phyloP scores from a whole-genome alignment of 2,329 filamentous ascomycete species.

The Tolypocladium capitatum region DNA sequence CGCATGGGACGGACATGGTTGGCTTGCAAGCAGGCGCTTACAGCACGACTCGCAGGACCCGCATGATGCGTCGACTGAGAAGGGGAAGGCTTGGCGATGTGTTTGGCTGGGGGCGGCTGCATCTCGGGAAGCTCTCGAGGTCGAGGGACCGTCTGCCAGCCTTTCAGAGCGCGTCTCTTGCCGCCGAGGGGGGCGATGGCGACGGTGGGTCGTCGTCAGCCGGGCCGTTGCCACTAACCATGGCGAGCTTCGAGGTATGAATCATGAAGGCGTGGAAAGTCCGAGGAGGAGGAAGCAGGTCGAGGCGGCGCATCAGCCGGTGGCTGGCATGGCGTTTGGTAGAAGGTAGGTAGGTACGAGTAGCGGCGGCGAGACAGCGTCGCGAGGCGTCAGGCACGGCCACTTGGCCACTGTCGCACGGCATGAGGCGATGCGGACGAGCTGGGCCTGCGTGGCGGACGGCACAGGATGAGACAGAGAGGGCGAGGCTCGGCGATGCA shows the following conservation, averaged over 20 bases:
- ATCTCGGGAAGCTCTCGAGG: constrained; percentile 9
- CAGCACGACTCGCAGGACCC: neutral
- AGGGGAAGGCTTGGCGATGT: constrained; percentile 4
- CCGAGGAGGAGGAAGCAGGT: neutral
- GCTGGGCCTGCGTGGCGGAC: constrained; percentile 1
- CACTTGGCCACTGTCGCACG: neutral
- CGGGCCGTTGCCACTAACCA: neutral
- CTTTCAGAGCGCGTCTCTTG: constrained; percentile 26
- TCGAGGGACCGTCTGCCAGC: constrained; percentile 10
- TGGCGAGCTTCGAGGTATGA: neutral
- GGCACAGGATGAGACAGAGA: constrained; percentile 1
- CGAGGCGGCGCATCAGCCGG: neutral
- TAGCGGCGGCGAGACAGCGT: neutral
- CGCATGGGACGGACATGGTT: neutral
- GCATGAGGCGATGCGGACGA: constrained; percentile 4
- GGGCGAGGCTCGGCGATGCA: neutral
- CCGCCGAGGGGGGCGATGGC: constrained; percentile 19
- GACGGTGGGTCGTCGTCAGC: constrained; percentile 8
- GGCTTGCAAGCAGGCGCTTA: constrained; percentile 5
- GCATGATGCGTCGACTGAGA: neutral
- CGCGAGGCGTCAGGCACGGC: constrained; percentile 1
- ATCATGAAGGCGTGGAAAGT: neutral
- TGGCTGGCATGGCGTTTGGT: neutral
- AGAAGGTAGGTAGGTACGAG: neutral
- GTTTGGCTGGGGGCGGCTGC: constrained; percentile 3